Evolutionary conservation across 1,284 basidiomycete species (phyloP).

Genomic region (Microbotryum violaceum): DNA sequence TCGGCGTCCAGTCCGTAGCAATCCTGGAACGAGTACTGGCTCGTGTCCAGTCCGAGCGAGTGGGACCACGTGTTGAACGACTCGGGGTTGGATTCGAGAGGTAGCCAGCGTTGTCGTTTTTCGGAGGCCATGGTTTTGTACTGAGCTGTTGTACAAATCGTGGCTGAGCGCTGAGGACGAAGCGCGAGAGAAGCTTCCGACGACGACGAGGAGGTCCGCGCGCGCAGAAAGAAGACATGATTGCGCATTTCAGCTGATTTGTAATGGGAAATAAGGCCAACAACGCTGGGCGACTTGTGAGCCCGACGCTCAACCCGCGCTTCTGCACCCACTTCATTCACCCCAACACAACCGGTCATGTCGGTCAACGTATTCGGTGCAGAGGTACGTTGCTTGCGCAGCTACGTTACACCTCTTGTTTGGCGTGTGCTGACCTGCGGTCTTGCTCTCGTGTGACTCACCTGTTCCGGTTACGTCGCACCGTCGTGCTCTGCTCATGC

Average conservation of each 20-base stretch:
- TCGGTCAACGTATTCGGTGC: slow-evolving; percentile 27
- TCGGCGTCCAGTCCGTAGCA: slow-evolving; percentile 72
- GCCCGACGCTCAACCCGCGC: too few species aligned
- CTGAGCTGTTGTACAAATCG: too few species aligned
- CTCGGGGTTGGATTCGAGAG: slow-evolving; percentile 28
- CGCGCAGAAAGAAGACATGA: not conserved
- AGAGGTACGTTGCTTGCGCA: slow-evolving; percentile 12
- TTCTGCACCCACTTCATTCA: too few species aligned
- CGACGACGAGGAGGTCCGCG: not conserved
- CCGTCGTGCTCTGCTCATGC: not conserved
- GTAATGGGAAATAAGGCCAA: too few species aligned
- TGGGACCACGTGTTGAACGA: slow-evolving; percentile 52
- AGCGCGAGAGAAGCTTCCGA: too few species aligned
- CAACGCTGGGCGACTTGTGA: too few species aligned
- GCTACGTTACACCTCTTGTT: not conserved
- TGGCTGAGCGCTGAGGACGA: too few species aligned
- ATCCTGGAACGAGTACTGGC: slow-evolving; percentile 61
- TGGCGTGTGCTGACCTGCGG: too few species aligned
- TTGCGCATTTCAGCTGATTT: not conserved
- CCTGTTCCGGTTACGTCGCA: too few species aligned
- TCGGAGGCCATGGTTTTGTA: slow-evolving; percentile 3
- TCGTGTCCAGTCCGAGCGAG: slow-evolving; percentile 58
- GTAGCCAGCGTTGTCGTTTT: slow-evolving; percentile 26
- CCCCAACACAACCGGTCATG: slow-evolving; percentile 4
- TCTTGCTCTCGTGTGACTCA: too few species aligned